These are phyloP conservation scores for Purshia tridentata DNA, from an alignment of 306 rosid species.

Conservation along the genomic window DNA sequence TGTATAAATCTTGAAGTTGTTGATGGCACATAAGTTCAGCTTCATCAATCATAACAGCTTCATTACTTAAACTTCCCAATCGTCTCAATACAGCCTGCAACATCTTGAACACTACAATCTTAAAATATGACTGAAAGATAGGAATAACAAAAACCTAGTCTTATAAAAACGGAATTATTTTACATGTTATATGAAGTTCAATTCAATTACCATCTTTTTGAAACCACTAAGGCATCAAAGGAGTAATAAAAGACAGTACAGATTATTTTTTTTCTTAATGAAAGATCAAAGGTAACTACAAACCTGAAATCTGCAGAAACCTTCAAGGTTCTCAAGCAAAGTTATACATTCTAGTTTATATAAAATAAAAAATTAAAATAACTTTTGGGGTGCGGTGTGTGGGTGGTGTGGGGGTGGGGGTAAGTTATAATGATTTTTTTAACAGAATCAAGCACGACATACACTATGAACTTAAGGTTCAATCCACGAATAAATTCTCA, in stretches of 20 bases:
- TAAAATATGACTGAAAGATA: background rate
- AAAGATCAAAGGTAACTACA: background rate
- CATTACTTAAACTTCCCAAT: constrained; percentile 69
- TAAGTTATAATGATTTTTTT: no score
- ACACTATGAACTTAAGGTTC: background rate
- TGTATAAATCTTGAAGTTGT: constrained; percentile 72
- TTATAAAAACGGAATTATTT: background rate
- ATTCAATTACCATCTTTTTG: no score
- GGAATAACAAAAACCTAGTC: no score
- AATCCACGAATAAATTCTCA: background rate
- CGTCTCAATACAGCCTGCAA: constrained; percentile 83
- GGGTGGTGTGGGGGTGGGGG: no score
- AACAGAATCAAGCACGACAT: background rate
- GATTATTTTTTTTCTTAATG: background rate
- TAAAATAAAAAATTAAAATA: background rate
- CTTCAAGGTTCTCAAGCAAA: background rate
- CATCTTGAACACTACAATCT: constrained; percentile 26
- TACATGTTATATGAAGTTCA: no score
- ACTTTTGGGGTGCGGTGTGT: background rate
- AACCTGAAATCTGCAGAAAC: background rate
- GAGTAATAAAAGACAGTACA: background rate
- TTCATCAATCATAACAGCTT: constrained; percentile 63
- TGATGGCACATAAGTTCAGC: constrained; percentile 67
- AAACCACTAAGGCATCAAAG: background rate
- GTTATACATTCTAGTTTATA: background rate